Conservation (phyloP, 306 rosid genomes). For the Trichosanthes cucumerina region DNA sequence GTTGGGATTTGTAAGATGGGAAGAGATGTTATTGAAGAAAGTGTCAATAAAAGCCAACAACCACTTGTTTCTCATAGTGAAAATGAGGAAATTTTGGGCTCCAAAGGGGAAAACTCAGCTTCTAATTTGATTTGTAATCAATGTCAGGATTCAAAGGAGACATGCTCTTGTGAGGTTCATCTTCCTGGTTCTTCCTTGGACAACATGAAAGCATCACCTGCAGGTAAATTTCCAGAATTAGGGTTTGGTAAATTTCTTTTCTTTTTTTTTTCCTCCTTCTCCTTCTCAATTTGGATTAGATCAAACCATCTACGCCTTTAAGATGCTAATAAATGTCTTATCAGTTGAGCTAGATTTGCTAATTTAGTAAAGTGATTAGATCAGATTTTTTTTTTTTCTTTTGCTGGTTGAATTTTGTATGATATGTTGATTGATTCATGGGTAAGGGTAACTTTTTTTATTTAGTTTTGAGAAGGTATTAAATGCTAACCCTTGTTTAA, state of each 20-base stretch:
- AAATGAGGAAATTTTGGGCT: background rate
- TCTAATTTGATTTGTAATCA: background rate
- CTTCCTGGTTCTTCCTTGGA: conserved; percentile 4
- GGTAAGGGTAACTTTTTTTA: too few relatives aligned
- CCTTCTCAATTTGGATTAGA: too few relatives aligned
- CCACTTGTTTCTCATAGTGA: background rate
- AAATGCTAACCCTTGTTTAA: too few relatives aligned
- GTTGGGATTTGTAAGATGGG: background rate
- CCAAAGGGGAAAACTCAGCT: background rate
- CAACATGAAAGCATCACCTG: background rate
- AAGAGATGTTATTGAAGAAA: background rate
- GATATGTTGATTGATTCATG: too few relatives aligned
- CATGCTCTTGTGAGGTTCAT: background rate
- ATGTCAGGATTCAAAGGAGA: background rate
- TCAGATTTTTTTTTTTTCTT: background rate
- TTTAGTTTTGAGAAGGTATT: too few relatives aligned
- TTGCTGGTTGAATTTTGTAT: too few relatives aligned
- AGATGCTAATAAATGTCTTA: too few relatives aligned
- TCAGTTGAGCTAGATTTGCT: too few relatives aligned
- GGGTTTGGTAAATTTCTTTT: background rate
- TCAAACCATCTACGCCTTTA: too few relatives aligned
- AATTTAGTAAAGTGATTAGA: background rate
- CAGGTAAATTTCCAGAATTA: background rate
- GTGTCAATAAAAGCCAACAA: background rate
- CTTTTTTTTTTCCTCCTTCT: too few relatives aligned